These are phyloP conservation scores for Colletotrichum truncatum DNA, from an alignment of 2,329 filamentous ascomycete genomes.

Conservation along the genomic window DNA sequence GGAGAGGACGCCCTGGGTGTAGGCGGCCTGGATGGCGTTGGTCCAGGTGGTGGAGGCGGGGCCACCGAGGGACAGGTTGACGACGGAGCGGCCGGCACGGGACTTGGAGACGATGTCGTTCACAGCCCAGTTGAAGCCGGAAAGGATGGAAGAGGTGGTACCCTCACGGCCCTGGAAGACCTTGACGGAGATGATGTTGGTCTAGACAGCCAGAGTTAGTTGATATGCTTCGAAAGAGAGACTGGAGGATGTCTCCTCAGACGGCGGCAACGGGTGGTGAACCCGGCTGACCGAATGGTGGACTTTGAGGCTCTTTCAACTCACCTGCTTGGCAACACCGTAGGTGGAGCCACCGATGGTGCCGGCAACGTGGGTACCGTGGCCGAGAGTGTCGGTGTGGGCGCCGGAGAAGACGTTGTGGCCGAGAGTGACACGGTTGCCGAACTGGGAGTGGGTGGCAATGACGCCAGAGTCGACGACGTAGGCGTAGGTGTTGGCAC, in stretches of 20 bases:
- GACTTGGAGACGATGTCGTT: conserved; percentile 52
- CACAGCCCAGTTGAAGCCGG: conserved; percentile 52
- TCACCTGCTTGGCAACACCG: conserved; percentile 54
- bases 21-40: conserved; percentile 56
- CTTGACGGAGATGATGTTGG: conserved; percentile 54
- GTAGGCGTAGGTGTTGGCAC: conserved; percentile 56
- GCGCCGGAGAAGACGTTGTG: conserved; percentile 44
- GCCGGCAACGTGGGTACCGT: conserved; percentile 58
- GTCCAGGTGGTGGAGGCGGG: conserved; percentile 53
- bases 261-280: not conserved
- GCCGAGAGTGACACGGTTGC: conserved; percentile 49
- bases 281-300: not conserved
- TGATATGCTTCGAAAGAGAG: not conserved
- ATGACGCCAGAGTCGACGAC: conserved; percentile 65
- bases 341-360: conserved; percentile 54
- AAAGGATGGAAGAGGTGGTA: conserved; percentile 40
- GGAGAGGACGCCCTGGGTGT: conserved; percentile 56
- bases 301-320: not conserved
- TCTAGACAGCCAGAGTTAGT: conserved; percentile 9
- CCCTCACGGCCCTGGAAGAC: conserved; percentile 46
- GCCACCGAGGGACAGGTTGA: conserved; percentile 66
- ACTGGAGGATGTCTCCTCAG: not conserved
- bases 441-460: conserved; percentile 54
- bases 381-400: conserved; percentile 49
- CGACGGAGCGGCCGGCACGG: conserved; percentile 53